Percentiles rank a stretch among this genome's conserved stretches.
phyloP scores from a whole-genome alignment of 2,329 filamentous ascomycete genomes.

The Zymoseptoria pseudotritici region DNA sequence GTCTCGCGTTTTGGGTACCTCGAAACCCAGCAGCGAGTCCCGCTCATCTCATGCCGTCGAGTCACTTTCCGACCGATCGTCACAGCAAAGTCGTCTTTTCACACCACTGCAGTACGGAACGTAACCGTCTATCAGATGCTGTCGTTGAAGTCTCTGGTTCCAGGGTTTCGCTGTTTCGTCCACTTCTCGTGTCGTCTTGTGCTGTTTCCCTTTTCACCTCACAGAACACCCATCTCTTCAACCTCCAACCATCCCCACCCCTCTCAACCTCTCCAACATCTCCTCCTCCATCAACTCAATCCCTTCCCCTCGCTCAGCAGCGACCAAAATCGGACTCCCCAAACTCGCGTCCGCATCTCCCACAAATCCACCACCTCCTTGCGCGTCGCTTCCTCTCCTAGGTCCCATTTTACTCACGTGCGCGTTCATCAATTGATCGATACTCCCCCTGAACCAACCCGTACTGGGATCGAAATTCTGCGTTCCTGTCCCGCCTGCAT shows the following conservation, averaged over 20 bases:
- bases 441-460: constrained; percentile 28
- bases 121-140: no score
- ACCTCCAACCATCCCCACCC: background rate
- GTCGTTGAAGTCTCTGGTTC: no score
- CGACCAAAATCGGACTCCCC: background rate
- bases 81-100: no score
- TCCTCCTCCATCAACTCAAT: background rate
- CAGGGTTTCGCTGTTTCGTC: no score
- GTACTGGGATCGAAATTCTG: constrained; percentile 24
- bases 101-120: no score
- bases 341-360: background rate
- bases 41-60: no score
- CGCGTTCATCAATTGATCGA: constrained; percentile 21
- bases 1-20: no score
- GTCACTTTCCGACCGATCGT: no score
- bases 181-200: background rate
- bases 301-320: background rate
- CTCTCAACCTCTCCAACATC: background rate
- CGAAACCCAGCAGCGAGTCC: no score
- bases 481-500: constrained; percentile 1
- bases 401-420: constrained; percentile 3
- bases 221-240: background rate
- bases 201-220: background rate
- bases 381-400: background rate
- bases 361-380: background rate